Base-by-base conservation (phyloP, 352 stramenopile species). In the Phytophthora ramorum region DNA sequence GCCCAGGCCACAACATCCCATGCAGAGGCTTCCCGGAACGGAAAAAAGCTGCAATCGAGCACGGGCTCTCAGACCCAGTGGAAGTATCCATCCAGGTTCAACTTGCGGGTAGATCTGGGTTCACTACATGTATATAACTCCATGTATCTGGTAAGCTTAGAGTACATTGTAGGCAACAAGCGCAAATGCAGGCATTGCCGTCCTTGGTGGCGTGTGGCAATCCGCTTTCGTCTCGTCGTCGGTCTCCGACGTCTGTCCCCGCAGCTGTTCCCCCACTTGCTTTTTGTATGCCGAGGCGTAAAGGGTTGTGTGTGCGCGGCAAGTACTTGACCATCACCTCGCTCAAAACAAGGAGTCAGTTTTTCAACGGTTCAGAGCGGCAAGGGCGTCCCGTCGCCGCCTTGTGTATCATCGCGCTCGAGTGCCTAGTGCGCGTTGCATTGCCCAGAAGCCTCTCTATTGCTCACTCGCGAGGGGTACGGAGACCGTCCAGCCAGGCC, bases 261-360 rank as follows among this genome's bases (percentile, higher is more conserved):
- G 24, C 45, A 52, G 20, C 45, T 52, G 45, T 32, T 35, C 20
- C 26, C 14, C 20, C 17, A 40, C 24, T 61, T 52, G 40, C 0
- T 35, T 43, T 53, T 53, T 44, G 53, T 61, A 61, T 61, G 14
- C 5, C 37, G 28, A 34, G 7, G 28, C 28, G 28, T 34, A 34
- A 34, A 34, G 28, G 28, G 28, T 34, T 12, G 28, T 34, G 28
- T 34, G 28, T 34, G 40, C 17, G 30, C 44, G n/a, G 17, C 40
- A 19, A 17, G n/a, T 24, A 60, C 46, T 64, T 70, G 47, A 60
- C 46, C 46, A 70, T 65, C 46, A 63, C 51, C 47, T 63, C 37
- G 22, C 51, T 32, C 26, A 52, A 55, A 30, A 34, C 24, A 58
- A 40, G 35, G 61, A 74, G 66, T 74, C 66, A 74, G 66, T 74